phyloP scores from a whole-genome alignment of 2,329 filamentous ascomycete genomes.

The Scytalidium sp. region DNA sequence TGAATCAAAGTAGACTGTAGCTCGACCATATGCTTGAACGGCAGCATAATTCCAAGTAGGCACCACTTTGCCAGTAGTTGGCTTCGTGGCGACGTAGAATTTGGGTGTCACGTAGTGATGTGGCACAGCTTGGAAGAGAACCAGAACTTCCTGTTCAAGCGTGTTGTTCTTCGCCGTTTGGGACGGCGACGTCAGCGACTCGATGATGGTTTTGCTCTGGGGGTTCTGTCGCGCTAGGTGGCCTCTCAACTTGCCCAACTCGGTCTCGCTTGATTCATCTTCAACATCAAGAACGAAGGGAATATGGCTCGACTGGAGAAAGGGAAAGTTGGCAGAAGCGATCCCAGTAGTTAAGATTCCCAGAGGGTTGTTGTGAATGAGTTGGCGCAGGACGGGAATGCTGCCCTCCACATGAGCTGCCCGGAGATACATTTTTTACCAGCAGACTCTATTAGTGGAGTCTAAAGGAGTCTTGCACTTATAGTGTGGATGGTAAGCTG shows the following conservation, averaged over 20 bases:
- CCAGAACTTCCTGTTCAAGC: conserved; percentile 52
- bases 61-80: conserved; percentile 61
- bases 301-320: conserved; percentile 58
- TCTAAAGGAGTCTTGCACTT: not conserved
- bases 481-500: not conserved
- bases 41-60: conserved; percentile 71
- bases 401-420: conserved; percentile 48
- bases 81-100: conserved; percentile 66
- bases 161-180: conserved; percentile 17
- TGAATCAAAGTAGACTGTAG: conserved; percentile 50
- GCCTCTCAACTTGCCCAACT: conserved; percentile 43
- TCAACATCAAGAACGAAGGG: conserved; percentile 55
- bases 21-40: conserved; percentile 59
- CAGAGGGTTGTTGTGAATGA: conserved; percentile 59
- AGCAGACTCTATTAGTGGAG: not conserved
- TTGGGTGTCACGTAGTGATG: conserved; percentile 68
- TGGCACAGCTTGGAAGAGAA: conserved; percentile 56
- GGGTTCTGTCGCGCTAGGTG: conserved; percentile 64
- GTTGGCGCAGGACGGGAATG: conserved; percentile 45
- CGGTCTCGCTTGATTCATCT: conserved; percentile 30
- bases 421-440: conserved; percentile 53
- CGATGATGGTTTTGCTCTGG: conserved; percentile 59
- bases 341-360: conserved; percentile 63
- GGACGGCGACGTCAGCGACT: conserved; percentile 29
- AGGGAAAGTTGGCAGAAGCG: conserved; percentile 40